These are phyloP conservation scores for Flaveria robusta DNA, from an alignment of 129 eudicot species.

Conservation along the genomic window DNA sequence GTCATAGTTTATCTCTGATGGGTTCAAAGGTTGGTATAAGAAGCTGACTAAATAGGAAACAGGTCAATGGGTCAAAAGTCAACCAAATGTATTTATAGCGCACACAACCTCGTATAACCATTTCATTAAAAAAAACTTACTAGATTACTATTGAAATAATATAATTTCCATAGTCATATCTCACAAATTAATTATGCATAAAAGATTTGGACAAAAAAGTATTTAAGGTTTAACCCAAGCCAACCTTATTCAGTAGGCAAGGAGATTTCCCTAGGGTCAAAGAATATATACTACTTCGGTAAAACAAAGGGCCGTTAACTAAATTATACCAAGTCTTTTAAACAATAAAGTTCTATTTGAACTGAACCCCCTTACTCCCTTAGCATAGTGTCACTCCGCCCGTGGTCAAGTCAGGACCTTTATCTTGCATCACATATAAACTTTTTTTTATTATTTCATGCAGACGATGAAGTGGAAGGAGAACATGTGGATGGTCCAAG, in stretches of 20 bases:
- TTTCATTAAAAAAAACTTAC: background rate
- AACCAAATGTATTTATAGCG: background rate
- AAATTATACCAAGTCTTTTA: too few relatives aligned
- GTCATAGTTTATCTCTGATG: background rate
- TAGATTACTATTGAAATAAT: background rate
- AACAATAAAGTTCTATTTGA: too few relatives aligned
- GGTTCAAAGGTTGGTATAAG: background rate
- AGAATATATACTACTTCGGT: too few relatives aligned
- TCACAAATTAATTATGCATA: background rate
- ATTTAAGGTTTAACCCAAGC: background rate
- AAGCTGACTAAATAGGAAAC: background rate
- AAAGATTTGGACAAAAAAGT: background rate
- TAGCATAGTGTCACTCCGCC: too few relatives aligned
- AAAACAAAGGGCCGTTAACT: too few relatives aligned
- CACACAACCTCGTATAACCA: background rate
- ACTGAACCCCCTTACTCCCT: too few relatives aligned
- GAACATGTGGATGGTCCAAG: constrained; percentile 85
- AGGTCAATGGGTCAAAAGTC: background rate
- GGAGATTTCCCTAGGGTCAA: too few relatives aligned
- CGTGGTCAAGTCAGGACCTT: too few relatives aligned
- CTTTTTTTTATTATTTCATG: constrained; percentile 1
- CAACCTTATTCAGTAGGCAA: background rate
- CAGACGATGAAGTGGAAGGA: constrained; percentile 73
- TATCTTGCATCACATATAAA: background rate
- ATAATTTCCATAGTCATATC: constrained; percentile 2